Conservation (phyloP, 768 basidiomycete genomes). For the Amanita molliuscula region DNA sequence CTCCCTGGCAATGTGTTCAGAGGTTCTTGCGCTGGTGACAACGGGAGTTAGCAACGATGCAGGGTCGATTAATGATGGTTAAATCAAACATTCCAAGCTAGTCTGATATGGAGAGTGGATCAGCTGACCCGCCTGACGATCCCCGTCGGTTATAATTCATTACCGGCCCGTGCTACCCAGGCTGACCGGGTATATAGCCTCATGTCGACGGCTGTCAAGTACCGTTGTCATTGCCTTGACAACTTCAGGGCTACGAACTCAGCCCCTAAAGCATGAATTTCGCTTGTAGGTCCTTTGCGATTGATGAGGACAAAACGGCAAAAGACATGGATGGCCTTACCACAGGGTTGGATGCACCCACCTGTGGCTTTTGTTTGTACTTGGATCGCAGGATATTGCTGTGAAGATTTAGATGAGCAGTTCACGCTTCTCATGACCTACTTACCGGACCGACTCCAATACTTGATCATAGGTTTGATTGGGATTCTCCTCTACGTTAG, state of each 20-base stretch:
- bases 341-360: constrained; percentile 3
- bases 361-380: constrained; percentile 17
- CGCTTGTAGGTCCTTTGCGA: not conserved
- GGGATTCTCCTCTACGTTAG: constrained; percentile 32
- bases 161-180: too few relatives aligned
- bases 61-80: too few relatives aligned
- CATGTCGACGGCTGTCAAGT: not conserved
- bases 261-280: not conserved
- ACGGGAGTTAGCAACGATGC: too few relatives aligned
- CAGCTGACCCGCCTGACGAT: too few relatives aligned
- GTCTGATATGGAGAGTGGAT: too few relatives aligned
- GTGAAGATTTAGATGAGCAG: not conserved
- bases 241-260: too few relatives aligned
- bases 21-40: too few relatives aligned
- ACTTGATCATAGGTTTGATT: constrained; percentile 58
- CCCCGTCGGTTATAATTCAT: too few relatives aligned
- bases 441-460: constrained; percentile 44
- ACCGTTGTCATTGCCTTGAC: not conserved
- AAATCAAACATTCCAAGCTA: too few relatives aligned
- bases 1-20: too few relatives aligned
- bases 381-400: constrained; percentile 47
- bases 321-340: not conserved
- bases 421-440: not conserved
- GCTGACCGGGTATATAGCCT: not conserved
- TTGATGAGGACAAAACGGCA: too few relatives aligned